A percentile compares a stretch with the other conserved stretches of the same genome.
These are phyloP conservation scores for Gynochthodes officinalis DNA, from an alignment of 257 asterid species.

Conservation along the genomic window DNA sequence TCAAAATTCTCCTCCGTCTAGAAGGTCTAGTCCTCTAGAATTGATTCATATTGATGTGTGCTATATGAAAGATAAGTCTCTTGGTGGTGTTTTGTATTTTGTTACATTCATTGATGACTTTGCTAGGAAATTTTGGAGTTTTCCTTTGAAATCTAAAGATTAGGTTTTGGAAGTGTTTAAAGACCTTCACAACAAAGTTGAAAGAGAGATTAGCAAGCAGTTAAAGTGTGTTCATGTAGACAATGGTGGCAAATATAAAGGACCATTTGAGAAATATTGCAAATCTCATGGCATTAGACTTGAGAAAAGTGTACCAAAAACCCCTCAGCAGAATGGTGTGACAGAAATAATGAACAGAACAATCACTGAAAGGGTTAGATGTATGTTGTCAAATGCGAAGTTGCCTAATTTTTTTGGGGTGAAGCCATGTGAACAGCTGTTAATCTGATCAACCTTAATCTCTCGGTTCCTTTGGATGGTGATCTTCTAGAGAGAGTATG, in stretches of 20 bases:
- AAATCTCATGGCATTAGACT: not conserved
- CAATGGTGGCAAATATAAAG: not conserved
- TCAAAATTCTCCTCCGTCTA: no score
- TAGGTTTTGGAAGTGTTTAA: not conserved
- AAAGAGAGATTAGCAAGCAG: not conserved
- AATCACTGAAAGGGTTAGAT: not conserved
- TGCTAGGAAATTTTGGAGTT: not conserved
- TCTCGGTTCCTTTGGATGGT: no score
- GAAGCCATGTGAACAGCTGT: no score
- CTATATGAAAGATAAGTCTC: no score
- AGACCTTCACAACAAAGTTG: not conserved
- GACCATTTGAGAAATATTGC: no score
- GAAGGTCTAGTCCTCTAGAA: no score
- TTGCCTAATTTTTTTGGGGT: no score
- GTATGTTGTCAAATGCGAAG: not conserved
- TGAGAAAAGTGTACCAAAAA: not conserved
- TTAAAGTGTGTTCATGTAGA: not conserved
- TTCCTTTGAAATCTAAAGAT: slow-evolving; percentile 1
- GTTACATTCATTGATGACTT: no score
- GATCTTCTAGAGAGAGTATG: no score
- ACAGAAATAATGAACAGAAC: not conserved
- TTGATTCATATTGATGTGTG: no score
- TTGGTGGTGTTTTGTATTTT: no score
- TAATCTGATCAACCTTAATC: no score
- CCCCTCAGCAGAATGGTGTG: not conserved